Conservation (phyloP, 139 green algal species). For the Edaphochlamys debaryana region DNA sequence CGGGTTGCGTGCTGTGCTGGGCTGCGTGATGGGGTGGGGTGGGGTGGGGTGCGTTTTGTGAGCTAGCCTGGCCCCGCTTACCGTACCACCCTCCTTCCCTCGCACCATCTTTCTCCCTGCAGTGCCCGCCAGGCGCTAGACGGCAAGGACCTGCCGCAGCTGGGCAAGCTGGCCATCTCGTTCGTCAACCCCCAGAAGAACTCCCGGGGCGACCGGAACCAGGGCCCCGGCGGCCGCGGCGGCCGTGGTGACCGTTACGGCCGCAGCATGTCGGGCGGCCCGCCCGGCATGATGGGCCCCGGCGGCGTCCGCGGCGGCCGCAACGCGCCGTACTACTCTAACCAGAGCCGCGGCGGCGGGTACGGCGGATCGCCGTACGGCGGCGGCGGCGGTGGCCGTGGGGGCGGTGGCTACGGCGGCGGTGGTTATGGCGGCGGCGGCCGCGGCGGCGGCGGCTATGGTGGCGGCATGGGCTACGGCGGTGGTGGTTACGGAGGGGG, state of each 20-base stretch:
- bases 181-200: constrained; percentile 74
- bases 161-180: constrained; percentile 63
- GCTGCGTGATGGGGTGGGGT: too few relatives aligned
- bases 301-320: neutral
- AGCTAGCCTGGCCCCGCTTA: too few relatives aligned
- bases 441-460: constrained; percentile 10
- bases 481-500: too few relatives aligned
- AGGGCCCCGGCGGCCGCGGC: neutral
- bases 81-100: too few relatives aligned
- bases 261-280: neutral
- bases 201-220: neutral
- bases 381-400: neutral
- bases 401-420: neutral
- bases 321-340: constrained; percentile 25
- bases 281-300: constrained; percentile 4
- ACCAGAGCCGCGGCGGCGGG: neutral
- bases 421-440: neutral
- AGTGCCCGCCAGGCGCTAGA: constrained; percentile 61
- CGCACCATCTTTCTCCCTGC: too few relatives aligned
- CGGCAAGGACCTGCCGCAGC: constrained; percentile 47
- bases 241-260: neutral
- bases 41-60: too few relatives aligned
- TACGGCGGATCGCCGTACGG: neutral
- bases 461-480: neutral
- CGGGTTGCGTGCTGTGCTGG: too few relatives aligned